Evolutionary conservation across 1,284 basidiomycete genomes (phyloP).

Genomic region (Rhodotorula glutinis): DNA sequence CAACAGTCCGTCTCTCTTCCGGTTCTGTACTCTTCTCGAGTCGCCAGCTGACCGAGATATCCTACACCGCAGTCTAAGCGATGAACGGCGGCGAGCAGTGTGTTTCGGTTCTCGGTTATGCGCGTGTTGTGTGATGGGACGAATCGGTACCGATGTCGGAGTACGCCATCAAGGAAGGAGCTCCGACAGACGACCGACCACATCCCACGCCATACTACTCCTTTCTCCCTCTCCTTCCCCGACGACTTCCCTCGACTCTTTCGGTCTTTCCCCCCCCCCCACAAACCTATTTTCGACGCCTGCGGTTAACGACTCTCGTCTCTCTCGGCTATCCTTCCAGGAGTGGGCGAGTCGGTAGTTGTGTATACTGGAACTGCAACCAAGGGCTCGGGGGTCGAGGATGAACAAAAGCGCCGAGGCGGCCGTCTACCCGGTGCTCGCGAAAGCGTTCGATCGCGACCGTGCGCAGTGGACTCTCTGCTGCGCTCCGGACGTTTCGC

Average conservation of each 20-base stretch:
- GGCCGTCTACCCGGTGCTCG: not conserved
- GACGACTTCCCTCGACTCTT: slow-evolving; percentile 1
- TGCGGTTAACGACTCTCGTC: too few species aligned
- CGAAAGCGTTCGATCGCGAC: not conserved
- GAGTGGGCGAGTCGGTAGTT: too few species aligned
- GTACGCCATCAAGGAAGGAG: not conserved
- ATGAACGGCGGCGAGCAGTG: not conserved
- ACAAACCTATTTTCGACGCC: not conserved
- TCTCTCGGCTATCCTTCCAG: not conserved
- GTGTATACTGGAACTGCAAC: not conserved
- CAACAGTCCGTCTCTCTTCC: slow-evolving; percentile 39
- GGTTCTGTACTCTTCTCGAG: too few species aligned
- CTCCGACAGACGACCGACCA: not conserved
- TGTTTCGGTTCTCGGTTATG: not conserved
- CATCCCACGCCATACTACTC: slow-evolving; percentile 2
- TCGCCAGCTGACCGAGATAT: not conserved
- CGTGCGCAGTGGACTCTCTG: too few species aligned
- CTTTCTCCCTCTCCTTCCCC: not conserved
- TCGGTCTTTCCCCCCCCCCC: not conserved
- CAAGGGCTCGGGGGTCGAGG: not conserved
- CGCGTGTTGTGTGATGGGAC: slow-evolving; percentile 1
- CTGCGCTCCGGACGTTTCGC: too few species aligned
- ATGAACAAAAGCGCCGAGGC: not conserved
- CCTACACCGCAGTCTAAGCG: slow-evolving; percentile 13
- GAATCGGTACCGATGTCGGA: not conserved